Base-by-base conservation (phyloP, 2,329 filamentous ascomycete genomes). In the Aspergillus sp. region DNA sequence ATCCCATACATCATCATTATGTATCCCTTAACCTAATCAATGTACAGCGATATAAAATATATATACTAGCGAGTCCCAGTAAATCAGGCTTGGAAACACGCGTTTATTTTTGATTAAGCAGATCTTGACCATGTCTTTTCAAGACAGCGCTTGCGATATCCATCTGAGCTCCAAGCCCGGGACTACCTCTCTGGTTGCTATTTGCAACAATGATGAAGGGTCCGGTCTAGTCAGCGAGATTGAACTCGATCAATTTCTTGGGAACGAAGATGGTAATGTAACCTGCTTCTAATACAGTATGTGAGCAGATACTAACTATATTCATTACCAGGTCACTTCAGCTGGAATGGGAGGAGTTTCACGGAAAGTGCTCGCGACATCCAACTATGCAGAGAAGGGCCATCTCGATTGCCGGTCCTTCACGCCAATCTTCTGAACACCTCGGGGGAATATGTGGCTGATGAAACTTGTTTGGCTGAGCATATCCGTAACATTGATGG, bases 181-280 rank as follows among this genome's bases (percentile, higher is more conserved):
- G 4, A 38, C 32, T 7, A 56, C 48, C 6, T 45, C 42, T 7
- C 33, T 56, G 3, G 44, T 47, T 17, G 54, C 54, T 10, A 56
- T 53, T 23, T 54, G 52, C 49, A 56, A 56, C 37, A 56, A 55
- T 22, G 54, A 56, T 2, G 52, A 55, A 35, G 54, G 54, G 30
- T 43, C 43, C 10, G 54, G 54, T 4, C 20, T 56, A 4, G 48
- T 48, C 12, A 48, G 43, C 23, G 52, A 54, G 5, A 33, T 56
- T 12, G 25, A 45, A 4, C 46, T 56, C 17, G 54, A 56, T 43
- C 32, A 48, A 2, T 49, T 47, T 37, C 38, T 56, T 9, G 54
- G 54, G 7, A 56, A 55, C 37, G 38, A 51, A n/a, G 44, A 56
- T 39, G 54, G 54, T 50, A 41, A 41, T 41, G 5, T 12, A 20